Conservation (phyloP, 1,139 yeast genomes). For the Pichia sp. region DNA sequence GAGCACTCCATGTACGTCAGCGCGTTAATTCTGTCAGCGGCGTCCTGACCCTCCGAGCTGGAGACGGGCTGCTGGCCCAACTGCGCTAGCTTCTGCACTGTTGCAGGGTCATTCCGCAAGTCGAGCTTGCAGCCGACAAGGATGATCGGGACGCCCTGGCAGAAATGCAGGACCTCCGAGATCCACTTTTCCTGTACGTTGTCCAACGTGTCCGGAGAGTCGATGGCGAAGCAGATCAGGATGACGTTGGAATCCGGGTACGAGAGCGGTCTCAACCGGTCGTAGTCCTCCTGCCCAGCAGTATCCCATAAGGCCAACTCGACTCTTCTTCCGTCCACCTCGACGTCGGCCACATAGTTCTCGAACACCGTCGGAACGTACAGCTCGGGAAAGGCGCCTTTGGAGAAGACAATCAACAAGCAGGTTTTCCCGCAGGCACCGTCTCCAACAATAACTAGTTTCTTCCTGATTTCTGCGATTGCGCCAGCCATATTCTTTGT, state of each 20-base stretch:
- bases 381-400: conserved; percentile 93
- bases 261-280: conserved; percentile 3
- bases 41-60: conserved; percentile 72
- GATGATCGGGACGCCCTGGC: conserved; percentile 91
- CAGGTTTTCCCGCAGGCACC: conserved; percentile 48
- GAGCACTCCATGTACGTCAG: conserved; percentile 86
- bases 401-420: conserved; percentile 78
- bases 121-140: conserved; percentile 91
- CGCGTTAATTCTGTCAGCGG: conserved; percentile 85
- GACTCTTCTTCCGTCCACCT: conserved; percentile 88
- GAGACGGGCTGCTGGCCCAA: conserved; percentile 75
- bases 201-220: conserved; percentile 86
- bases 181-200: conserved; percentile 95
- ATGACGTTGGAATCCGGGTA: conserved; percentile 3
- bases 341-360: conserved; percentile 90
- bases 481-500: conserved; percentile 9
- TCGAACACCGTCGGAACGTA: conserved; percentile 95
- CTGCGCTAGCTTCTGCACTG: conserved; percentile 70
- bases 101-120: conserved; percentile 74
- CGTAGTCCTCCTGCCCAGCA: conserved; percentile 4
- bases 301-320: conserved; percentile 37
- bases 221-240: conserved; percentile 81
- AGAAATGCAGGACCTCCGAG: conserved; percentile 86
- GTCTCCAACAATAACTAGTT: conserved; percentile 69
- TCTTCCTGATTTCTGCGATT: conserved; percentile 61